Evolutionary conservation across 169 alveolate genomes (phyloP).

Genomic region (Sarcocystis neurona): DNA sequence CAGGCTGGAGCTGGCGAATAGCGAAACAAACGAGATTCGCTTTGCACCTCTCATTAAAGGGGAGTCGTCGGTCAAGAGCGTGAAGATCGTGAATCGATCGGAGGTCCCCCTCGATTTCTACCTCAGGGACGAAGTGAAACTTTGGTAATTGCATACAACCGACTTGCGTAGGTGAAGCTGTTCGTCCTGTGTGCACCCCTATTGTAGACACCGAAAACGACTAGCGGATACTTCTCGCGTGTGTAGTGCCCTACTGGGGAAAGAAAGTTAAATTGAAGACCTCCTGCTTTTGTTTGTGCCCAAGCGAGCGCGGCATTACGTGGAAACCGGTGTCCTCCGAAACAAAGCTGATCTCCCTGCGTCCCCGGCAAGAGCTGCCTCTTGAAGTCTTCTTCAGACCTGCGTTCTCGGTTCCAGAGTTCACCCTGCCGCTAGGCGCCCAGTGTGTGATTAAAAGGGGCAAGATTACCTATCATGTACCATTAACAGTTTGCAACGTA

Average conservation of each 20-base stretch:
- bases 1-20: neutral
- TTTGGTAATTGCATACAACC: neutral
- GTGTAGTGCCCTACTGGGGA: neutral
- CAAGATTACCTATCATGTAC: slow-evolving; percentile 27
- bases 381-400: slow-evolving; percentile 51
- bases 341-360: slow-evolving; percentile 32
- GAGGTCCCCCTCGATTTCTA: slow-evolving; percentile 3
- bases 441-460: slow-evolving; percentile 40
- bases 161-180: neutral
- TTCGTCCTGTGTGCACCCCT: neutral
- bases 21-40: slow-evolving; percentile 5
- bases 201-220: too few relatives aligned
- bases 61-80: slow-evolving; percentile 9
- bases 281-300: neutral
- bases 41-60: slow-evolving; percentile 25
- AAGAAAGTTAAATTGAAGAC: neutral
- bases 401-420: slow-evolving; percentile 47
- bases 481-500: slow-evolving; percentile 34
- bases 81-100: slow-evolving; percentile 18
- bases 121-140: neutral
- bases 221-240: too few relatives aligned
- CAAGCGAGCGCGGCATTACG: slow-evolving; percentile 51
- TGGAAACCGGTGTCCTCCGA: slow-evolving; percentile 61
- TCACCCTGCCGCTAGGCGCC: slow-evolving; percentile 51
- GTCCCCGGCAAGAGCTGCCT: slow-evolving; percentile 52